These are phyloP conservation scores for Entrophospora sp. DNA, from an alignment of 192 early-diverging fungal genomes.

Conservation along the genomic window DNA sequence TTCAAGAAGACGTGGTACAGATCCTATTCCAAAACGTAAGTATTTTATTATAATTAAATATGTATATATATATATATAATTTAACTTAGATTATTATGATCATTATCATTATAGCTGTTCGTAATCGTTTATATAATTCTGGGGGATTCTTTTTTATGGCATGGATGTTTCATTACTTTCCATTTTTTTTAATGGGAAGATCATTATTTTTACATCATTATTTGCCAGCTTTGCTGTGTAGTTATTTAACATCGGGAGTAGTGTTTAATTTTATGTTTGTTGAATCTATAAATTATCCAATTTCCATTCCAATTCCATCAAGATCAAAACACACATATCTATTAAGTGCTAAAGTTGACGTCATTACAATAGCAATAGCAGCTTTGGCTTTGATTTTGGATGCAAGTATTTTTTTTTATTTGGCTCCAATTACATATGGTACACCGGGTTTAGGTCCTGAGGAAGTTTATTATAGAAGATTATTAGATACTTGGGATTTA, in stretches of 20 bases:
- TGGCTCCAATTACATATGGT: constrained; percentile 86
- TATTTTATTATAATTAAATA: constrained; percentile 16
- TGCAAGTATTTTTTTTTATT: constrained; percentile 59
- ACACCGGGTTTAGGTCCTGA: constrained; percentile 50
- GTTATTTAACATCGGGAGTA: constrained; percentile 63
- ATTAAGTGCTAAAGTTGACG: constrained; percentile 25
- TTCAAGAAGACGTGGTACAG: constrained; percentile 62
- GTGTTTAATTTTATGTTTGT: constrained; percentile 71
- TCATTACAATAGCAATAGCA: constrained; percentile 29
- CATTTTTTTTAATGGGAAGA: constrained; percentile 90
- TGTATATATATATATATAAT: not conserved
- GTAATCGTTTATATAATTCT: constrained; percentile 50
- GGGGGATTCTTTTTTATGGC: constrained; percentile 77
- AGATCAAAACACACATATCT: constrained; percentile 31
- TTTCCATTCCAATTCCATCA: constrained; percentile 29
- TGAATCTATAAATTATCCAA: constrained; percentile 43
- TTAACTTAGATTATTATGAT: too few relatives aligned
- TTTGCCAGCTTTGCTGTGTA: constrained; percentile 78
- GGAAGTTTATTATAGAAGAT: constrained; percentile 53
- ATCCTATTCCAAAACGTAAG: constrained; percentile 47
- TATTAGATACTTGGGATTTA: constrained; percentile 78
- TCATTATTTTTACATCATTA: constrained; percentile 95
- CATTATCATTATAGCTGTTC: constrained; percentile 40
- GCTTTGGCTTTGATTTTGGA: constrained; percentile 40
- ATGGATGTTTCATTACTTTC: constrained; percentile 82